phyloP scores from a whole-genome alignment of 2,329 filamentous ascomycete genomes.

The Nectriaceae sp. region DNA sequence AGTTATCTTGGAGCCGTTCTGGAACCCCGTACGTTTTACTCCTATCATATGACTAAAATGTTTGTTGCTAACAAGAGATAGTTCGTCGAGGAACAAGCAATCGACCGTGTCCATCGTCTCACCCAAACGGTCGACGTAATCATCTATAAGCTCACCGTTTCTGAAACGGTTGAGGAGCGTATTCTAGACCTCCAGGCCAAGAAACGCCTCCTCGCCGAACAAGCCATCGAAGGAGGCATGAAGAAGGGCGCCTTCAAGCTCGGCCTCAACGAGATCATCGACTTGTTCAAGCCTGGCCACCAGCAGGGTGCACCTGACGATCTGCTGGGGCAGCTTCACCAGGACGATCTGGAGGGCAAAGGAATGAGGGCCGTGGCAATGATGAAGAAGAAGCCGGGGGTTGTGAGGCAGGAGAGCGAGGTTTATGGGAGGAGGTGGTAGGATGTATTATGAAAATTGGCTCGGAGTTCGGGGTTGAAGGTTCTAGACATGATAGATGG shows the following conservation, averaged over 20 bases:
- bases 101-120: conserved; percentile 96
- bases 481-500: conserved; percentile 3
- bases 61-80: conserved; percentile 34
- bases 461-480: neutral
- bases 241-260: conserved; percentile 78
- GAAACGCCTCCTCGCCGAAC: conserved; percentile 88
- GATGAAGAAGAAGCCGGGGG: conserved; percentile 28
- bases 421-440: conserved; percentile 47
- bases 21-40: conserved; percentile 75
- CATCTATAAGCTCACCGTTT: conserved; percentile 91
- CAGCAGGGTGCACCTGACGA: conserved; percentile 11
- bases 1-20: conserved; percentile 95
- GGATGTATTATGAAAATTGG: conserved; percentile 1
- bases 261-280: conserved; percentile 89
- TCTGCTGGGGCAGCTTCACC: conserved; percentile 20
- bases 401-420: conserved; percentile 37
- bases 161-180: conserved; percentile 84
- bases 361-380: conserved; percentile 24
- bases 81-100: conserved; percentile 98
- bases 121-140: conserved; percentile 94
- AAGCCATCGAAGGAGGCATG: conserved; percentile 82
- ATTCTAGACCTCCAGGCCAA: conserved; percentile 94
- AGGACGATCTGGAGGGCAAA: conserved; percentile 16
- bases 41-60: neutral
- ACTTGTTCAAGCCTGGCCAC: conserved; percentile 75